Evolutionary conservation across 2,329 filamentous ascomycete genomes (phyloP), one percentile per base, ranked within the genome.

Genomic region (Akanthomyces muscarius): DNA sequence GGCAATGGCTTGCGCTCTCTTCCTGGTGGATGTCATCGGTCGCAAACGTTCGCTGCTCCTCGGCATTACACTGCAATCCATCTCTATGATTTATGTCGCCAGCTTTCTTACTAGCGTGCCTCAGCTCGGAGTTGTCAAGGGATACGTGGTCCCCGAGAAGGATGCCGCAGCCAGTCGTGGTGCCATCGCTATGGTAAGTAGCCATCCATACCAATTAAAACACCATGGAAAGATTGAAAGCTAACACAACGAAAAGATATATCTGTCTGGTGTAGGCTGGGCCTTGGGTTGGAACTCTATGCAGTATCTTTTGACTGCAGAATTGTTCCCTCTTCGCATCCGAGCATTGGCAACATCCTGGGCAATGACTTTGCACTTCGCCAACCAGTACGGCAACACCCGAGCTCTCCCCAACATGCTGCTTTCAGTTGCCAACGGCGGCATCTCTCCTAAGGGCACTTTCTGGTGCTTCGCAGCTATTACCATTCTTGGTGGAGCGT

Each of bases 301-400:
- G 80, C 89, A 92, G 75, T 93, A 92, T 71, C 81, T 93, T 4
- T 83, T 93, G 62, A 91, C 89, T 16, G 88, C 89, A 1, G 90
- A 93, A 71, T 81, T 93, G 65, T 93, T 91, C 77, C 89, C 90
- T 0, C 81, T 92, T 11, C 83, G 89, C 4, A 86, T 93, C 56
- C 85, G 90, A 62, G 89, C 89, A 4, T 75, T 92, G 11, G 85
- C 87, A 23, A 89, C 88, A 0, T 89, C 86, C 0, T 81, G 89
- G 70, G 86, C 88, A 53, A 92, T 92, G 90, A 89, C 86, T 0
- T 82, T 92, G 64, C 89, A 93, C 74, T 92, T 92, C 71, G 87
- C 83, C 64, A 91, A 91, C 74, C 89, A 92, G 74, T 92, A 91
- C 71, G 90, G 89, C 30, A 92, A 90, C 77, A 83, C 86, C 1